Evolutionary conservation across 2,329 filamentous ascomycete species (phyloP), one percentile per base, ranked within the genome.

Genomic region (Penicillium sp.): DNA sequence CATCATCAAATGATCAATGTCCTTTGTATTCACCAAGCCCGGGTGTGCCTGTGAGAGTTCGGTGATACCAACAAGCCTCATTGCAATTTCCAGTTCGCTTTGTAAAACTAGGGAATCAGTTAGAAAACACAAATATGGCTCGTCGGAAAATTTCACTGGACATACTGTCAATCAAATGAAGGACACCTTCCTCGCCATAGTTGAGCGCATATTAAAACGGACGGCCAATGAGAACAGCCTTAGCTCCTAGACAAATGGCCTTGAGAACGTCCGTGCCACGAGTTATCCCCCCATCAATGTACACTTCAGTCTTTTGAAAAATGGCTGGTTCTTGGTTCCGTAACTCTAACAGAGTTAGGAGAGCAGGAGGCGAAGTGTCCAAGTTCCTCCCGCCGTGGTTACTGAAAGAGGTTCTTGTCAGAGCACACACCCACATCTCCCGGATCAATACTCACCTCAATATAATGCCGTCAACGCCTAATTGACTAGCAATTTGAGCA

Each of bases 361-460:
- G 74, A 0, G 73, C 71, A 0, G 78, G 74, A 19, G 59, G 77
- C 19, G 66, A 67, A 26, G 76, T 78, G 42, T 82, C 80, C 1
- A 80, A 68, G 0, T 77, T 76, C 19, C 81, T 69, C 3, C 81
- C 81, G 29, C 81, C 81, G 54, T 83, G 81, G 59, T 83, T 84
- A 51, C 23, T 23, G 23, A 3, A 23, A 23, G 23, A 23, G 5
- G 5, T 23, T 23, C 3, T 23, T 3, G 23, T 23, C 23, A 23
- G 23, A 23, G 23, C 23, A 3, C 23, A 23, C 23, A 23, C 23
- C 3, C 23, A 23, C 23, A 5, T 3, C 5, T 3, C 23, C 5
- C 23, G 5, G 23, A 23, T 23, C 5, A 5, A 23, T 5, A 23
- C 23, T 23, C 23, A 23, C 23, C 23, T 79, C 23, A 83, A 55